Evolutionary conservation across 2,329 filamentous ascomycete genomes (phyloP).

Genomic region (Xylariaceae sp.): DNA sequence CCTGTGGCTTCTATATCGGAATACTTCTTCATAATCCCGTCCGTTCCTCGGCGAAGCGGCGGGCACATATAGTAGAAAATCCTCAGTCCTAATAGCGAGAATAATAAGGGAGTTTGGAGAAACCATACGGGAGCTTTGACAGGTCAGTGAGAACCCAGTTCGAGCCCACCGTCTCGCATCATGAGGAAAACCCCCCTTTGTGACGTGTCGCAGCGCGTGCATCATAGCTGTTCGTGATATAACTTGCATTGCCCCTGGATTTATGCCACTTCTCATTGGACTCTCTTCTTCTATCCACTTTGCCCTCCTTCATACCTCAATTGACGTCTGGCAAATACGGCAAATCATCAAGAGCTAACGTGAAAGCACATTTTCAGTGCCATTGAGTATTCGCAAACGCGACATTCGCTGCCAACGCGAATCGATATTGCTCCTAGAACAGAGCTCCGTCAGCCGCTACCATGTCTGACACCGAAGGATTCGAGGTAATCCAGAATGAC

Average conservation of each 20-base stretch:
- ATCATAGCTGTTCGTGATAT: slow-evolving; percentile 34
- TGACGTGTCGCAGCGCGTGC: slow-evolving; percentile 40
- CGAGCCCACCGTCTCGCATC: slow-evolving; percentile 30
- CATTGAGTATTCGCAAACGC: slow-evolving; percentile 12
- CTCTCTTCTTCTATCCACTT: slow-evolving; percentile 19
- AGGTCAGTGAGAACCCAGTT: slow-evolving; percentile 38
- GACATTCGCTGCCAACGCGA: slow-evolving; percentile 15
- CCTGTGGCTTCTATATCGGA: background rate
- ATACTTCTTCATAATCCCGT: background rate
- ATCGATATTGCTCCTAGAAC: background rate
- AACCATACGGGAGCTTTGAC: slow-evolving; percentile 34
- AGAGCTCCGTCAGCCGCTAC: slow-evolving; percentile 24
- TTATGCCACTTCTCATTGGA: slow-evolving; percentile 29
- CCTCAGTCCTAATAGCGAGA: slow-evolving; percentile 12
- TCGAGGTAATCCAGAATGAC: slow-evolving; percentile 53
- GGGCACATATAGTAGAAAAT: slow-evolving; percentile 22
- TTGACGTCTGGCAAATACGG: slow-evolving; percentile 16
- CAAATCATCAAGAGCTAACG: slow-evolving; percentile 27
- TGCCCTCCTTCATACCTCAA: slow-evolving; percentile 18
- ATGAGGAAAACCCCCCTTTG: slow-evolving; percentile 37
- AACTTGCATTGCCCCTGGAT: slow-evolving; percentile 26
- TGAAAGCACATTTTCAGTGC: slow-evolving; percentile 15
- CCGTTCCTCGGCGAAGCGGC: slow-evolving; percentile 15
- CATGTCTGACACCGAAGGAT: slow-evolving; percentile 57
- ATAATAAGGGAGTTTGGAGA: slow-evolving; percentile 17